Evolutionary conservation across 2,329 filamentous ascomycete genomes (phyloP).

Genomic region (Cladosporium velox): DNA sequence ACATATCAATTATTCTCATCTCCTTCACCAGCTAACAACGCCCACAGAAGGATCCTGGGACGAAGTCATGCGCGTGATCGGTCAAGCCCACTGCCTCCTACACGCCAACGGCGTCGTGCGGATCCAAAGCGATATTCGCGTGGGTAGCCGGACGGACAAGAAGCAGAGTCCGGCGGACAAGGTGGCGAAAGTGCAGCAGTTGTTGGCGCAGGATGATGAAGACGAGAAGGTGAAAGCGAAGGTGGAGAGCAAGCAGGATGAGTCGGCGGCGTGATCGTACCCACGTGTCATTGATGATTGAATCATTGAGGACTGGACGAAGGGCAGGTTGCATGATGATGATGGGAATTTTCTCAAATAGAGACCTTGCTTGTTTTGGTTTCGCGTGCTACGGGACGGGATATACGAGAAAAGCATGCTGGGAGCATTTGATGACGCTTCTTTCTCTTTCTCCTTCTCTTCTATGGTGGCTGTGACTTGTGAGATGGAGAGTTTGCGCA

Average conservation of each 20-base stretch:
- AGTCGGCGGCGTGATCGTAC: too few relatives aligned
- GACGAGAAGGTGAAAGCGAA: slow-evolving; percentile 18
- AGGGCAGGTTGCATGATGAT: neutral
- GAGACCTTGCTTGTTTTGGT: too few relatives aligned
- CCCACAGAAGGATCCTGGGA: slow-evolving; percentile 84
- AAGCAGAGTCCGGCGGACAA: slow-evolving; percentile 79
- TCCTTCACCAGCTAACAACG: neutral
- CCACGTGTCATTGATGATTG: neutral
- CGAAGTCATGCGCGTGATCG: slow-evolving; percentile 78
- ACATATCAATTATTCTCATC: neutral
- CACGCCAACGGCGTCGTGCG: slow-evolving; percentile 76
- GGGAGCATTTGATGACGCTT: neutral
- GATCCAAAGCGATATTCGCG: slow-evolving; percentile 85
- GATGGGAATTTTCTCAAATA: neutral
- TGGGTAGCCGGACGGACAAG: slow-evolving; percentile 86
- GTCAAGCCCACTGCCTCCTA: slow-evolving; percentile 76
- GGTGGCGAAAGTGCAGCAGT: slow-evolving; percentile 61
- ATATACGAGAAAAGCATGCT: neutral
- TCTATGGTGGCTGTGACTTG: neutral
- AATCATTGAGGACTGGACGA: neutral
- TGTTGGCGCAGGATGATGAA: slow-evolving; percentile 46
- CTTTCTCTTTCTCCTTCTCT: neutral
- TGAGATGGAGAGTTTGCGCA: neutral
- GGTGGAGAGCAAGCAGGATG: neutral
- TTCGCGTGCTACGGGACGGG: neutral